phyloP scores from a whole-genome alignment of 345 rosid species.

The Pistacia integerrima region DNA sequence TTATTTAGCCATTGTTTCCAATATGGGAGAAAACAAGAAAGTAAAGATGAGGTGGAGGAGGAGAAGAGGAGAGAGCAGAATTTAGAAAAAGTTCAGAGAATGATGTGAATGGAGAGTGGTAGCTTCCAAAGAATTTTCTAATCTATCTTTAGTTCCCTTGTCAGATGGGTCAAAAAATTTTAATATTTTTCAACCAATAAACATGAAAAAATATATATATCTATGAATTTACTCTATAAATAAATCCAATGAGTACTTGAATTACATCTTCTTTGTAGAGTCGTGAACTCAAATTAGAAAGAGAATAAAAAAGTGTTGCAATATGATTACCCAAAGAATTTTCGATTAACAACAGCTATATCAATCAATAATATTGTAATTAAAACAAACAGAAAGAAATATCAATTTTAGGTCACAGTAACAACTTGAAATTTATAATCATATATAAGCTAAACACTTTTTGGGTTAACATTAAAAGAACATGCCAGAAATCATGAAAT shows the following conservation, averaged over 20 bases:
- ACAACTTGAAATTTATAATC: background rate
- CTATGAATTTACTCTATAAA: background rate
- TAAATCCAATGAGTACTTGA: background rate
- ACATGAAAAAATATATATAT: background rate
- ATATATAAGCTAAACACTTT: background rate
- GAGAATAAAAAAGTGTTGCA: too few species aligned
- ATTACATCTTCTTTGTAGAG: background rate
- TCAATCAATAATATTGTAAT: background rate
- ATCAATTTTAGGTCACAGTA: background rate
- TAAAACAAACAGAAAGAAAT: background rate
- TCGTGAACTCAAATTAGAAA: too few species aligned
- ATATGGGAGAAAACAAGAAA: background rate
- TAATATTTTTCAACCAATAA: background rate
- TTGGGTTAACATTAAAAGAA: background rate
- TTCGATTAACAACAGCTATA: background rate
- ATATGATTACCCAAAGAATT: too few species aligned
- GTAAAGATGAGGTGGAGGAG: background rate
- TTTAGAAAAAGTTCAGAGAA: background rate
- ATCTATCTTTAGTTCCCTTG: background rate
- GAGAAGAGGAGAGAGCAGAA: background rate
- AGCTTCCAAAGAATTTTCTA: background rate
- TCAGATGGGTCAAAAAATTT: background rate
- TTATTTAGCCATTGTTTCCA: background rate
- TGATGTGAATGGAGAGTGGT: background rate
- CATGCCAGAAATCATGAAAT: background rate